Base-by-base conservation (phyloP, 306 rosid genomes). In the Dicorynia guianensis region DNA sequence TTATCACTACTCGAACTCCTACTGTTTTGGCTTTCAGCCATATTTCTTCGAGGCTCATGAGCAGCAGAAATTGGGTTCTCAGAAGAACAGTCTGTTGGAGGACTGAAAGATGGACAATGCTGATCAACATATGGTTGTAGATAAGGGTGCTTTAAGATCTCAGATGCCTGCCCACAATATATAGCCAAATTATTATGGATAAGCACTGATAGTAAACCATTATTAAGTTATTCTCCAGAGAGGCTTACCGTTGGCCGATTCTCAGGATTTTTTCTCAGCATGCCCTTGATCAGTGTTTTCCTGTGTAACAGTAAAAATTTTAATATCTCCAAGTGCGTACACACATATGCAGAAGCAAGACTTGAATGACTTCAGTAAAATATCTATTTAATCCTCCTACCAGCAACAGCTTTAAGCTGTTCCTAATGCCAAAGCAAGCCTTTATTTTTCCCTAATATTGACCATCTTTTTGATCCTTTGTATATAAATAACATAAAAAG, bases 211-310 rank as follows among this genome's bases (percentile, higher is more conserved):
- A 58, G 25, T 61, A 56, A 62, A 77, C 35, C 63, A 33, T 49
- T 35, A 61, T 7, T 36, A 76, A 58, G n/a, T 49, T 65, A 55
- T 40, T 61, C 40, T 72, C 74, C 48, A 77, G 59, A 70, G 65
- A 85, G 46, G 66, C 92, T 82, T 87, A 96, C 99, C 56, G 88
- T 90, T 14, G 99, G 97, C 54, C 99, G 90, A 78, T 96, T 96
- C 85, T 96, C 98, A 4, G 99, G 99, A 63, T 43, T 92, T 87
- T 96, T 96, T 79, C 99, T 87, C 76, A 96, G 89, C 99, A 96
- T 96, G 81, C 98, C 90, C 80, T 96, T 96, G 79, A 96, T 92
- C 74, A 96, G 93, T 65, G 89, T 90, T 92, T 96, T 96, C 85
- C 99, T 96, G 93, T 50, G 84, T 44, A 74, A 59, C 35, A 78